phyloP scores from a whole-genome alignment of 2,329 filamentous ascomycete species.

The Phialemonium atrogriseum region DNA sequence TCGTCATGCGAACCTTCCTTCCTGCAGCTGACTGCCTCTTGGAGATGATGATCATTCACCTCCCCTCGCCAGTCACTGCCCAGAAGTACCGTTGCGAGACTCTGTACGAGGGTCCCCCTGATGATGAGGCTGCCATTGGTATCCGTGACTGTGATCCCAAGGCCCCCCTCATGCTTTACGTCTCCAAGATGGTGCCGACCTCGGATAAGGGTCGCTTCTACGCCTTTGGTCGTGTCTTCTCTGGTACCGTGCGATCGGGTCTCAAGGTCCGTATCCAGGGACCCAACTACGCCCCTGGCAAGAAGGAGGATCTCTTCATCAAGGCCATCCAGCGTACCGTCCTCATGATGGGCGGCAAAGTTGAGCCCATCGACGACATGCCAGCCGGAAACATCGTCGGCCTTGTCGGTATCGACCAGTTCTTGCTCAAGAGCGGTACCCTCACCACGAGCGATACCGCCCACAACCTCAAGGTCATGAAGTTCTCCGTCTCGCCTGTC shows the following conservation, averaged over 20 bases:
- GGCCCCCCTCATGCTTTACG: constrained; percentile 98
- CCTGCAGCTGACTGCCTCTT: constrained; percentile 95
- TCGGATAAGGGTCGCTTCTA: constrained; percentile 99
- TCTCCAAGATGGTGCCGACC: constrained; percentile 99
- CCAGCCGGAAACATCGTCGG: constrained; percentile 99
- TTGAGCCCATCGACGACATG: constrained; percentile 98
- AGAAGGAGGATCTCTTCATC: constrained; percentile 98
- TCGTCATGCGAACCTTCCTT: constrained; percentile 97
- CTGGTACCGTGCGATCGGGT: constrained; percentile 94
- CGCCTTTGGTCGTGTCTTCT: constrained; percentile 99
- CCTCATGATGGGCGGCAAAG: constrained; percentile 99
- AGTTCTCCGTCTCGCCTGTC: constrained; percentile 99
- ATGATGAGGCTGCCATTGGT: constrained; percentile 88
- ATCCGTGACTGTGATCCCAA: constrained; percentile 98
- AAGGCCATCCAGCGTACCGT: constrained; percentile 99
- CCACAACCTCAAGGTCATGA: constrained; percentile 99
- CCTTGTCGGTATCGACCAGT: constrained; percentile 99
- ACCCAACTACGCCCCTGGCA: constrained; percentile 95
- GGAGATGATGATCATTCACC: constrained; percentile 99
- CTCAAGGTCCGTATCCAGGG: constrained; percentile 99
- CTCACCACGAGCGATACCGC: constrained; percentile 94
- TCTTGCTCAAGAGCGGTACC: constrained; percentile 99
- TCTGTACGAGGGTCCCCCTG: constrained; percentile 92
- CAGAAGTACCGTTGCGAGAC: constrained; percentile 98
- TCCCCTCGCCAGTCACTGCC: constrained; percentile 90